A percentile compares a stretch with the other conserved stretches of the same genome.
Evolutionary conservation across 208 protist species (phyloP).

Genomic region (Naegleria gruberi): DNA sequence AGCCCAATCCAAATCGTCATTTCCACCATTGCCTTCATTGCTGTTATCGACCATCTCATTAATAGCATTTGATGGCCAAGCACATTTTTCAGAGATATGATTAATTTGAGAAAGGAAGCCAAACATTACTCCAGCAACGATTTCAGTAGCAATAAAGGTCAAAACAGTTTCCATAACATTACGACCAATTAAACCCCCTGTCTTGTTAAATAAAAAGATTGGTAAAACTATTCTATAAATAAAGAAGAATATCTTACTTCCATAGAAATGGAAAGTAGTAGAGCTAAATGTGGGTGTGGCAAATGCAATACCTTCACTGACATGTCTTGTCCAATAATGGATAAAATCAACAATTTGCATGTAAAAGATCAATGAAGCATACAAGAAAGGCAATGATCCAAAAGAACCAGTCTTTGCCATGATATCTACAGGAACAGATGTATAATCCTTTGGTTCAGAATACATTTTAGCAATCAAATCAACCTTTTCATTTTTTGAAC

Average conservation of each 20-base stretch:
- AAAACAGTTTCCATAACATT: not conserved
- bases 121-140: not conserved
- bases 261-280: not conserved
- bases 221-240: not conserved
- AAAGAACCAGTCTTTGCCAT: not conserved
- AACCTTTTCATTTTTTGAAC: not conserved
- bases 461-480: not conserved
- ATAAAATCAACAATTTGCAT: not conserved
- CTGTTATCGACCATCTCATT: not conserved
- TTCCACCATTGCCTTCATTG: not conserved
- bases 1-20: not conserved
- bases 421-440: not conserved
- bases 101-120: not conserved
- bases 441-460: not conserved
- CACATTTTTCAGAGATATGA: not conserved
- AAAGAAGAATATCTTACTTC: not conserved
- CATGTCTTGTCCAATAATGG: not conserved
- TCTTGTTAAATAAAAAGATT: not conserved
- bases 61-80: not conserved
- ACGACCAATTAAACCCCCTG: not conserved
- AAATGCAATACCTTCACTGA: not conserved
- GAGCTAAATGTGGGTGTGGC: not conserved
- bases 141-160: not conserved
- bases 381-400: not conserved
- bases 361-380: not conserved